Base-by-base conservation (phyloP, 2,329 filamentous ascomycete species). In the Fusarium veterinarium region DNA sequence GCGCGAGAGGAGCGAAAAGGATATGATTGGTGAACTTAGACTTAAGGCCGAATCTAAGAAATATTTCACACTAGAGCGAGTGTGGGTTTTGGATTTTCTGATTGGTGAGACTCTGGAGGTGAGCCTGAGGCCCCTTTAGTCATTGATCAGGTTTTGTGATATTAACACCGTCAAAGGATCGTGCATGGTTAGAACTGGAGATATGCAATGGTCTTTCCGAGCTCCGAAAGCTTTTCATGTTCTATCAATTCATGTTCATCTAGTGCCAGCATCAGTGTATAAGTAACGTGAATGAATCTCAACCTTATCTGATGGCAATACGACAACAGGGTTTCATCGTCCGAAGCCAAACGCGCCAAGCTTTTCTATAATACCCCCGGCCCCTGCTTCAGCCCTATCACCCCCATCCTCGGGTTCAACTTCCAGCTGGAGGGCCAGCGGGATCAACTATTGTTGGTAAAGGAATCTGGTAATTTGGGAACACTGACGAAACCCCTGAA, bases 1-100 rank as follows among this genome's bases (percentile, higher is more conserved):
- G 71, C 75, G 75, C 75, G 75, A 77, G 41, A 66, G 42, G 55
- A 60, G 68, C 57, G 42, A 59, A 41, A 30, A 37, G 38, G 23
- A 25, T 23, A 13, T 73, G 66, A 73, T 72, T 72, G 65, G 69
- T 23, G 30, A 49, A 37, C 38, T 63, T 40, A 23, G 33, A 35
- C 55, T 49, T 49, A 55, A 44, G 44, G 19, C 52, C 31, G 60
- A 20, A 38, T 23, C 49, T 53, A 53, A 37, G 33, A 23, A 52
- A 38, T 40, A 53, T 25, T 44, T 19, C 16, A 28, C 25, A 45
- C 37, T 37, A 48, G 44, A 46, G 31, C 45, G 45, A 56, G 25
- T 20, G 19, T 44, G n/a, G 23, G 5, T 13, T 41, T 33, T 46
- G 25, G 59, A 44, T 55, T n/a, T 25, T 28, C 31, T 57, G 33